Base-by-base conservation (phyloP, 495 filamentous ascomycete species). In the Lindgomyces ingoldianus region DNA sequence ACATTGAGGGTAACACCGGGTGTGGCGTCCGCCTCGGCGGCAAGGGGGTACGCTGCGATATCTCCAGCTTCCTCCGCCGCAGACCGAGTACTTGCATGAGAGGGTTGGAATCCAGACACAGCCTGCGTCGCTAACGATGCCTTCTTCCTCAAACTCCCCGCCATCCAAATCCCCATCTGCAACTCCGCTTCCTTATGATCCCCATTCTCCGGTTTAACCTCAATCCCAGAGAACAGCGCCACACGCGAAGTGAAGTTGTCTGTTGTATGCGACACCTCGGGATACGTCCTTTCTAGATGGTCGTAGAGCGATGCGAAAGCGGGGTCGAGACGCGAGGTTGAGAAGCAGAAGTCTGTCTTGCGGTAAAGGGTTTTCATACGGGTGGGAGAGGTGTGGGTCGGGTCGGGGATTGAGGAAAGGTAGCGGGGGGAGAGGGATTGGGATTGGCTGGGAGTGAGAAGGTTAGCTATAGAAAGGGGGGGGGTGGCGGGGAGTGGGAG, bases 121-220 rank as follows among this genome's bases (percentile, higher is more conserved):
- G 60, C 60, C 47, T 18, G 47, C 41, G 24, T 33, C 19, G 62
- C 62, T 29, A 65, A 55, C 22, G 55, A 46, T 24, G 48, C 36
- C 57, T 66, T 66, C 25, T 66, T 66, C 46, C 63, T 56, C 50
- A 66, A 48, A 56, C 49, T 66, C 26, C 57, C 63, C 39, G 57
- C 63, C 47, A 66, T 60, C 57, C 57, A 66, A 33, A 66, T 56
- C 19, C 56, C 39, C 26, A 66, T 53, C 49, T 66, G 63, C 46
- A 66, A 48, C 57, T 66, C 46, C 36, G 63, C 63, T 33, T 66
- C 56, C 29, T 53, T 36, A 2, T 14, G 47, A 29, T 55, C 48
- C 24, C 63, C 57, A 55, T 60, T 55, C 22, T 46, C 36, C 25
- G 47, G 48, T 49, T 66, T 66, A 19, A 66, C 63, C 57, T 66